phyloP scores from a whole-genome alignment of 495 filamentous ascomycete genomes.

The Copromyces sp. region DNA sequence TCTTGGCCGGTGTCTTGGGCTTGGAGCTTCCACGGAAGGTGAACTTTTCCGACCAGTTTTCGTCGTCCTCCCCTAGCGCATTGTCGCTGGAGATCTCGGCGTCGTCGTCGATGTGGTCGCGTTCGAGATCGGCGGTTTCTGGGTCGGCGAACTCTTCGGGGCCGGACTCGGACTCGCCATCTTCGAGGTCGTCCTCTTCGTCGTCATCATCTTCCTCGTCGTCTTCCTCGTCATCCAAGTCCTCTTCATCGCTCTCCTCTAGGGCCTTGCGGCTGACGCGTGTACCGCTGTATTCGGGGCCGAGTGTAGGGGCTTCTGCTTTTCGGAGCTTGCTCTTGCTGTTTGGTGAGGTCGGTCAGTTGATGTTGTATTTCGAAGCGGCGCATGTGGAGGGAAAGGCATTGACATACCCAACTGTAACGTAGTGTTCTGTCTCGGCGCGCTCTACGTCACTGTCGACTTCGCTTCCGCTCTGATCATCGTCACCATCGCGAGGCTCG shows the following conservation, averaged over 20 bases:
- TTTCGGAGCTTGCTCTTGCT: conserved; percentile 83
- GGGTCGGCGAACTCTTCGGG: conserved; percentile 38
- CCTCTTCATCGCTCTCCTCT: conserved; percentile 29
- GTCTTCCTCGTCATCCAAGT: conserved; percentile 32
- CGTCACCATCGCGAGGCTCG: conserved; percentile 41
- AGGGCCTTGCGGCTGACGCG: conserved; percentile 66
- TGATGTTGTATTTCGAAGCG: background rate
- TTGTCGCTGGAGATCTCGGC: conserved; percentile 54
- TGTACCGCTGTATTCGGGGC: conserved; percentile 74
- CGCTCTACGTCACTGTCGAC: conserved; percentile 30
- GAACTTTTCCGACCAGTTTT: conserved; percentile 37
- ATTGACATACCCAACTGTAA: conserved; percentile 55
- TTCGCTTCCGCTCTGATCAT: conserved; percentile 42
- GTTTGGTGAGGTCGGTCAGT: conserved; percentile 41
- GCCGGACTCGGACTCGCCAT: conserved; percentile 17
- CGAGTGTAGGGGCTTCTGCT: conserved; percentile 51
- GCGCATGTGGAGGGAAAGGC: background rate
- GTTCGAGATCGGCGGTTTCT: conserved; percentile 36
- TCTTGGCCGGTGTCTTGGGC: conserved; percentile 19
- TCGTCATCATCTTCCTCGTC: conserved; percentile 31
- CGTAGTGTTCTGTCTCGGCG: conserved; percentile 72
- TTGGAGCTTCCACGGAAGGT: conserved; percentile 45
- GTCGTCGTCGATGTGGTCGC: conserved; percentile 40
- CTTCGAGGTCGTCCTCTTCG: conserved; percentile 14
- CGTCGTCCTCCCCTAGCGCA: conserved; percentile 49